Evolutionary conservation across 805 yeast species (phyloP).

Genomic region (Saccharomyces jurei): DNA sequence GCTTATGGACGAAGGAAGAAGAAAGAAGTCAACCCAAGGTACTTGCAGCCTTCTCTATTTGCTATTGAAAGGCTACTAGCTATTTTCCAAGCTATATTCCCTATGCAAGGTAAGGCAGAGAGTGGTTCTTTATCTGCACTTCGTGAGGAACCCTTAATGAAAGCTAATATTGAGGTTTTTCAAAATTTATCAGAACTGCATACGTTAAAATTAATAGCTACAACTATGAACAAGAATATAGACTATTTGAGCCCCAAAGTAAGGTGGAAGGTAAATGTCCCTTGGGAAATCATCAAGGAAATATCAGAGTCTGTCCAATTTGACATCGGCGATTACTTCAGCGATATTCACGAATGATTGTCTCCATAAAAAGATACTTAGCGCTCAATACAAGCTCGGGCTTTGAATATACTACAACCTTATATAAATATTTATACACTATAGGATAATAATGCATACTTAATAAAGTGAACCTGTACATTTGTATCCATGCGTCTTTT

Average conservation of each 20-base stretch:
- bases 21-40: constrained; percentile 47
- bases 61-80: constrained; percentile 75
- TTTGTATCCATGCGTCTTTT: neutral
- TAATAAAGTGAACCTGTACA: neutral
- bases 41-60: constrained; percentile 65
- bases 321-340: constrained; percentile 55
- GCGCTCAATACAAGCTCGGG: neutral
- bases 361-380: neutral
- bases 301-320: constrained; percentile 59
- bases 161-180: constrained; percentile 42
- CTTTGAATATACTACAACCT: neutral
- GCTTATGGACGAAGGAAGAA: constrained; percentile 37
- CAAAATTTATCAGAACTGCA: constrained; percentile 53
- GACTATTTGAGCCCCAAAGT: constrained; percentile 61
- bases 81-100: constrained; percentile 63
- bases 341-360: constrained; percentile 11
- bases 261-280: constrained; percentile 71
- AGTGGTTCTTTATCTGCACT: constrained; percentile 17
- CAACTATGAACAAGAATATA: constrained; percentile 33
- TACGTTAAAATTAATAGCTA: constrained; percentile 42
- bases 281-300: constrained; percentile 54
- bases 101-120: constrained; percentile 27
- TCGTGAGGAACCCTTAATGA: constrained; percentile 19
- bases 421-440: neutral
- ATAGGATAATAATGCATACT: neutral